phyloP scores from a whole-genome alignment of 495 filamentous ascomycete species.

The Penicillium paradoxum region DNA sequence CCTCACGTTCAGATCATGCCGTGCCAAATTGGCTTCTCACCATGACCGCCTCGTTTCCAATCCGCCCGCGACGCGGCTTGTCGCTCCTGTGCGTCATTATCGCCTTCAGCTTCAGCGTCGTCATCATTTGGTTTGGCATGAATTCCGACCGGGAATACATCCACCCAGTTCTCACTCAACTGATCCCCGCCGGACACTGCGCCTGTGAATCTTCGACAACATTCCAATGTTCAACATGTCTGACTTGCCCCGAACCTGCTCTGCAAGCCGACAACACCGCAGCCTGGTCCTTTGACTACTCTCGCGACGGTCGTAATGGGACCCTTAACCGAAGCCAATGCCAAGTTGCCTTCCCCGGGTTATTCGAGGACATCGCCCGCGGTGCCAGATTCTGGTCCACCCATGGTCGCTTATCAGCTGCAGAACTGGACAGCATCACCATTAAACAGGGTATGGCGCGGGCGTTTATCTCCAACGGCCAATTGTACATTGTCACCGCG shows the following conservation, averaged over 20 bases:
- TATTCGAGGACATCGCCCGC: slow-evolving; percentile 43
- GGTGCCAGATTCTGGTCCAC: slow-evolving; percentile 29
- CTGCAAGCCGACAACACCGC: slow-evolving; percentile 14
- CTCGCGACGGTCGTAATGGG: slow-evolving; percentile 35
- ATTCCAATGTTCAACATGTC: slow-evolving; percentile 38
- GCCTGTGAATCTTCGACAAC: slow-evolving; percentile 38
- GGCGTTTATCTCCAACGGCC: slow-evolving; percentile 28
- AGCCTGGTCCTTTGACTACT: slow-evolving; percentile 32
- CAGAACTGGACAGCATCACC: slow-evolving; percentile 28
- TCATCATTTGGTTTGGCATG: slow-evolving; percentile 37
- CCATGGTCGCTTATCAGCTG: slow-evolving; percentile 24
- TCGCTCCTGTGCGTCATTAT: slow-evolving; percentile 20
- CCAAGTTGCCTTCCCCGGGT: slow-evolving; percentile 39
- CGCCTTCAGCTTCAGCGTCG: slow-evolving; percentile 14
- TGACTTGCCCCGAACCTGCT: slow-evolving; percentile 26
- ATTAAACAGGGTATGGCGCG: slow-evolving; percentile 34
- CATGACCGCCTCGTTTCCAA: slow-evolving; percentile 24
- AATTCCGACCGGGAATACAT: slow-evolving; percentile 37
- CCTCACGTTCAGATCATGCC: slow-evolving; percentile 9
- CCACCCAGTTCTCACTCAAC: slow-evolving; percentile 34
- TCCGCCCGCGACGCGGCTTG: slow-evolving; percentile 26
- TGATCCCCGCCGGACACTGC: slow-evolving; percentile 40
- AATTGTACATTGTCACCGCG: slow-evolving; percentile 36
- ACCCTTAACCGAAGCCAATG: slow-evolving; percentile 36
- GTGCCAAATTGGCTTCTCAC: slow-evolving; percentile 7